These are phyloP conservation scores for Leccinum longicurvipes DNA, from an alignment of 768 basidiomycete genomes.

Conservation along the genomic window DNA sequence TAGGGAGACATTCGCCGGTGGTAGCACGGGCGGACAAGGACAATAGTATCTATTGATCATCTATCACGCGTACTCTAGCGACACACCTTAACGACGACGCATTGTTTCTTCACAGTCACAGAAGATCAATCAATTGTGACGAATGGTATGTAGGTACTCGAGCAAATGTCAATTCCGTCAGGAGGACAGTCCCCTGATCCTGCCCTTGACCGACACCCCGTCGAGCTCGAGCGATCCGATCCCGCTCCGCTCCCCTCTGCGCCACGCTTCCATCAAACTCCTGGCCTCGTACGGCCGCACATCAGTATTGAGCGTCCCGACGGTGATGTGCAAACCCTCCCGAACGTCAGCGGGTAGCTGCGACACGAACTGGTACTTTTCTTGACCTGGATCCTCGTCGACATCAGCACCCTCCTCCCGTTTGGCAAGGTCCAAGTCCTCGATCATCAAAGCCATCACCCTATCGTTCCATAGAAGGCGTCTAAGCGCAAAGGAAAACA, in stretches of 20 bases:
- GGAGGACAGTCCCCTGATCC: conserved; percentile 31
- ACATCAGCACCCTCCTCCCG: conserved; percentile 31
- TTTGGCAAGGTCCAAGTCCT: conserved; percentile 44
- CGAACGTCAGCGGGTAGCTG: conserved; percentile 45
- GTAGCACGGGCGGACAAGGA: no score
- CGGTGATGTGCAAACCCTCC: conserved; percentile 74
- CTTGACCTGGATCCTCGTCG: conserved; percentile 28
- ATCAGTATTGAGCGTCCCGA: conserved; percentile 61
- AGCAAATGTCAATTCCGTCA: no score
- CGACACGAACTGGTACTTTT: conserved; percentile 46
- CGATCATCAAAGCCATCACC: conserved; percentile 78
- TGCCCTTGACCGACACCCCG: conserved; percentile 28
- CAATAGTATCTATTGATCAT: no score
- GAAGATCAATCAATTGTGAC: no score
- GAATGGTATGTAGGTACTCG: no score
- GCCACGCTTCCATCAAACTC: conserved; percentile 56
- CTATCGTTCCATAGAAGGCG: conserved; percentile 70
- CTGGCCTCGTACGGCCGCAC: conserved; percentile 70
- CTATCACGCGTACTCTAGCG: no score
- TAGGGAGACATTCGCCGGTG: no score
- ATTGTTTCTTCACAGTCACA: no score
- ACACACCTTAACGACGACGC: no score
- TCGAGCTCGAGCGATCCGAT: conserved; percentile 30
- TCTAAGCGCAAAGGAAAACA: conserved; percentile 60
- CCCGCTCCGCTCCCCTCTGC: conserved; percentile 30